Percentiles rank a stretch among this genome's conserved stretches.
Conservation (phyloP, 306 rosid species). For the Gastrolobium bilobum region DNA sequence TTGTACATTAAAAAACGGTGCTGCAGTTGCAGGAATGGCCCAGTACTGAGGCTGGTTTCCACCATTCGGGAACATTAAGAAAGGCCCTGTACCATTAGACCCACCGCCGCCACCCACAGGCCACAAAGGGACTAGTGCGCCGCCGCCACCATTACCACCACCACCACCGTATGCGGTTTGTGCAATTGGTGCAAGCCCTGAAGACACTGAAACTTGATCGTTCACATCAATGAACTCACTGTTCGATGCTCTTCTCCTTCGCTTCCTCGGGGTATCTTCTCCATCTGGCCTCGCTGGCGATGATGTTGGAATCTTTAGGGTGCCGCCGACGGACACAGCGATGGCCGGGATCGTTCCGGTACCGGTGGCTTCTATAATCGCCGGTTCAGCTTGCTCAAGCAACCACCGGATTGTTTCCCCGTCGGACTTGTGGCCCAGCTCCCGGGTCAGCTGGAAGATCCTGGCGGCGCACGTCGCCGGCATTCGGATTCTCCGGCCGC, state of each 20-base stretch:
- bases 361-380: constrained; percentile 84
- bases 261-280: constrained; percentile 57
- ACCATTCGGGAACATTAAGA: constrained; percentile 70
- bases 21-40: constrained; percentile 69
- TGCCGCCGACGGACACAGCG: constrained; percentile 83
- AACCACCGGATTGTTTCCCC: constrained; percentile 94
- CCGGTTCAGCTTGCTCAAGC: constrained; percentile 77
- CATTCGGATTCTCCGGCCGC: constrained; percentile 89
- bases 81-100: constrained; percentile 59
- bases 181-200: constrained; percentile 75
- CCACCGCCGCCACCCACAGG: constrained; percentile 44
- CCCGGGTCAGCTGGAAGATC: constrained; percentile 86
- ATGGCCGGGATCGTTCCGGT: constrained; percentile 88
- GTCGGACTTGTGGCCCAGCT: constrained; percentile 84
- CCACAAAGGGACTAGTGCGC: constrained; percentile 72
- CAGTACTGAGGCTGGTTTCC: constrained; percentile 69
- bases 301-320: constrained; percentile 81
- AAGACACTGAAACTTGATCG: constrained; percentile 62
- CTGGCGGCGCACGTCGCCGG: constrained; percentile 90
- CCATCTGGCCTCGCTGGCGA: constrained; percentile 72
- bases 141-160: constrained; percentile 28
- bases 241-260: constrained; percentile 56
- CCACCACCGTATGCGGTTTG: constrained; percentile 48
- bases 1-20: constrained; percentile 63
- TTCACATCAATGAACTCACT: constrained; percentile 65